Evolutionary conservation across 805 yeast species (phyloP).

Genomic region (Ogataea ramenticola): DNA sequence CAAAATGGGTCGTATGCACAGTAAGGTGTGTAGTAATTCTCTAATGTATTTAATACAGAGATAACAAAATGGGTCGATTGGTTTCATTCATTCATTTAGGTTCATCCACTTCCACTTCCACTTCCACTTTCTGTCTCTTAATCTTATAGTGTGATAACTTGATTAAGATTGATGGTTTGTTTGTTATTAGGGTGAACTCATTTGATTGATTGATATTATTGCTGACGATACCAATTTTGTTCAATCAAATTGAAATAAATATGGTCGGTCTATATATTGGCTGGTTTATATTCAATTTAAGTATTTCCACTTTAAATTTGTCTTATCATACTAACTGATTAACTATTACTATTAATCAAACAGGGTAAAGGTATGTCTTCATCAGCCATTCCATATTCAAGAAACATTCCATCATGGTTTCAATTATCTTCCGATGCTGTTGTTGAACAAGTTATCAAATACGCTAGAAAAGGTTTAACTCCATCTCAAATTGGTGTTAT

Average conservation of each 20-base stretch:
- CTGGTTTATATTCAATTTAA: too few relatives aligned
- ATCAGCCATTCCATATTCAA: constrained; percentile 98
- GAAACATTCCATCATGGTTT: constrained; percentile 99
- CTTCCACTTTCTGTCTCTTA: too few relatives aligned
- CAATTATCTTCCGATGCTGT: constrained; percentile 92
- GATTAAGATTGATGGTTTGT: neutral
- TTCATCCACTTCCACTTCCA: too few relatives aligned
- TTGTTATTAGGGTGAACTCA: too few relatives aligned
- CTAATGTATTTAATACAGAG: neutral
- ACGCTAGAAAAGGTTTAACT: constrained; percentile 99
- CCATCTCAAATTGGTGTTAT: constrained; percentile 99
- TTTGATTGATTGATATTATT: too few relatives aligned
- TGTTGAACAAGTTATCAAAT: constrained; percentile 97
- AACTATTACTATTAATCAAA: constrained; percentile 8
- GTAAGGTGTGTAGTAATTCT: constrained; percentile 65
- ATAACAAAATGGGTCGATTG: neutral
- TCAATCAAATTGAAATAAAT: constrained; percentile 5
- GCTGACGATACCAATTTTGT: constrained; percentile 40
- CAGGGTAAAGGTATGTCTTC: constrained; percentile 99
- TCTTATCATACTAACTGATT: constrained; percentile 32
- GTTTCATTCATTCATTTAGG: too few relatives aligned
- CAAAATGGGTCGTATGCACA: constrained; percentile 99
- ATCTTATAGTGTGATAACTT: neutral
- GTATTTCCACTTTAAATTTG: too few relatives aligned
- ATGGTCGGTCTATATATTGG: too few relatives aligned